Evolutionary conservation across 257 asterid species (phyloP).

Genomic region (Solanum pimpinellifolium): DNA sequence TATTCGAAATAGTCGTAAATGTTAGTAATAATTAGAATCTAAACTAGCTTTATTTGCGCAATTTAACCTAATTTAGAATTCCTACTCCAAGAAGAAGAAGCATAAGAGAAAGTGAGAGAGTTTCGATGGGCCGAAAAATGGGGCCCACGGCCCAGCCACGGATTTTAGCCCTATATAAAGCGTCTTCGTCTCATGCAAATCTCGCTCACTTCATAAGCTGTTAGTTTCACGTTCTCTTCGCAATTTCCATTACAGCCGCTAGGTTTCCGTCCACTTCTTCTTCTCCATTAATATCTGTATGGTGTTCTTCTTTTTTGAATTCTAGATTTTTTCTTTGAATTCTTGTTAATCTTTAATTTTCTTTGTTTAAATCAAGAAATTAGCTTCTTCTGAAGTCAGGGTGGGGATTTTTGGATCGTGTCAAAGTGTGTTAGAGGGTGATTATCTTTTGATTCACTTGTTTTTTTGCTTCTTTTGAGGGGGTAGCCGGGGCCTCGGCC

Average conservation of each 20-base stretch:
- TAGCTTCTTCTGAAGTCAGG: constrained; percentile 77
- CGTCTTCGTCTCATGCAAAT: constrained; percentile 42
- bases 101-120: not conserved
- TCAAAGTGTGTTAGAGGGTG: constrained; percentile 30
- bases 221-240: constrained; percentile 13
- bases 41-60: too few relatives aligned
- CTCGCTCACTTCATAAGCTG: constrained; percentile 49
- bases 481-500: constrained; percentile 99
- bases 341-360: not conserved
- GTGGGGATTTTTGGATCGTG: constrained; percentile 70
- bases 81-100: not conserved
- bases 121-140: not conserved
- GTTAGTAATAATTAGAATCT: too few relatives aligned
- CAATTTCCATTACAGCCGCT: constrained; percentile 15
- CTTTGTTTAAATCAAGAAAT: not conserved
- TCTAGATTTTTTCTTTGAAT: constrained; percentile 12
- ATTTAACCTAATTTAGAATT: too few relatives aligned
- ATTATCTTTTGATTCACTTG: constrained; percentile 57
- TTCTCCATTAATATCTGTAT: constrained; percentile 32
- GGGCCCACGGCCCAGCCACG: constrained; percentile 7
- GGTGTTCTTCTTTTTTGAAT: constrained; percentile 27
- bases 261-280: constrained; percentile 19
- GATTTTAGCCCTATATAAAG: constrained; percentile 34
- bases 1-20: too few relatives aligned
- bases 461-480: constrained; percentile 88